Conservation (phyloP, 208 protist genomes). For the Acanthamoeba royreba region DNA sequence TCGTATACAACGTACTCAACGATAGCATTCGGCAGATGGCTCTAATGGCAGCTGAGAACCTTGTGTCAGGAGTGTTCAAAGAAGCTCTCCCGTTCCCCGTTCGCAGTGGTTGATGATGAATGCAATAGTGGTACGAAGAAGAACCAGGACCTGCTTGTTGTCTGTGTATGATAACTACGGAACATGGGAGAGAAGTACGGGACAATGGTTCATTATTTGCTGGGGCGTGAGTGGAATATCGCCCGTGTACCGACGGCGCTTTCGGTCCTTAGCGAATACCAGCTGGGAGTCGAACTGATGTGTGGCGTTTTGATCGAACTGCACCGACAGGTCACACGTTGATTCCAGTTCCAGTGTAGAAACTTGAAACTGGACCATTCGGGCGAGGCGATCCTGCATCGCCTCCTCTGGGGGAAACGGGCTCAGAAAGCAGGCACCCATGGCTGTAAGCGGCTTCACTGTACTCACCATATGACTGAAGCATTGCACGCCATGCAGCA, state of each 20-base stretch:
- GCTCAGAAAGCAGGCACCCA: background rate
- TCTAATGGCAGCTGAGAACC: background rate
- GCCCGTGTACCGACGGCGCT: background rate
- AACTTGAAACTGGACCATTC: slow-evolving; percentile 19
- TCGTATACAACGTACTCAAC: too few relatives aligned
- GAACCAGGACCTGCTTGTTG: too few relatives aligned
- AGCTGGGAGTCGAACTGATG: background rate
- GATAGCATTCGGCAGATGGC: too few relatives aligned
- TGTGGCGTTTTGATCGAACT: background rate
- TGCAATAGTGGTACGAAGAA: too few relatives aligned
- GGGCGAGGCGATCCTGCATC: background rate
- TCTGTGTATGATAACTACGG: too few relatives aligned
- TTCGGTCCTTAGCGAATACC: background rate
- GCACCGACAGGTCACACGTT: background rate
- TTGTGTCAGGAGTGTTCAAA: background rate
- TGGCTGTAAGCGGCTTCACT: background rate
- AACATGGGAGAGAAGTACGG: too few relatives aligned
- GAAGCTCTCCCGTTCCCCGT: background rate
- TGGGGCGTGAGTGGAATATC: too few relatives aligned
- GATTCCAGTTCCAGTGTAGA: background rate
- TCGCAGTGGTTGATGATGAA: too few relatives aligned
- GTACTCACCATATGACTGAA: background rate
- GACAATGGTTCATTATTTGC: too few relatives aligned
- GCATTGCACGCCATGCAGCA: background rate
- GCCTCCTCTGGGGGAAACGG: background rate